These are phyloP conservation scores for Cercospora sp. DNA, from an alignment of 2,329 filamentous ascomycete species.

Conservation along the genomic window DNA sequence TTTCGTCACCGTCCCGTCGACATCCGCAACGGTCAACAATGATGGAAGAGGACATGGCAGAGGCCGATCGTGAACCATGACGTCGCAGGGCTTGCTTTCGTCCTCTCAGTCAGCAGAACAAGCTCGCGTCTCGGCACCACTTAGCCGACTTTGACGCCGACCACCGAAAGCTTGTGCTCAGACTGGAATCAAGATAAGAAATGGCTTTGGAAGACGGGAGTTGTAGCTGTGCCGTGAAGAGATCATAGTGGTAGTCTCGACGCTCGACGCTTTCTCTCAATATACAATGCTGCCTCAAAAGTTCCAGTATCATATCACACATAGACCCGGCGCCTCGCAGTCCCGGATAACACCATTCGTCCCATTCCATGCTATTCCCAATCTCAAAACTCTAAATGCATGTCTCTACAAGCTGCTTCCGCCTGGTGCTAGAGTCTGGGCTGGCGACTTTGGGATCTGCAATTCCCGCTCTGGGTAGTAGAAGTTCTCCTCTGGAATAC, in stretches of 20 bases:
- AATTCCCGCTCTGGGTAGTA: slow-evolving; percentile 56
- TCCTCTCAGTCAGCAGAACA: not conserved
- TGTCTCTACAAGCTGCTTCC: slow-evolving; percentile 19
- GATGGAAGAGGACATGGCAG: not conserved
- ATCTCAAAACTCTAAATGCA: slow-evolving; percentile 3
- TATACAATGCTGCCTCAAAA: slow-evolving; percentile 21
- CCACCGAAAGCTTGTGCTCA: slow-evolving; percentile 4
- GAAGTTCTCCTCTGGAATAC: slow-evolving; percentile 89
- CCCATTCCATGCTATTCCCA: slow-evolving; percentile 9
- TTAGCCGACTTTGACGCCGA: slow-evolving; percentile 1
- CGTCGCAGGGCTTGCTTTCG: not conserved
- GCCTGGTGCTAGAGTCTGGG: slow-evolving; percentile 30
- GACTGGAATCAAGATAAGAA: not conserved
- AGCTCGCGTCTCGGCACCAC: not conserved
- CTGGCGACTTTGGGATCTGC: slow-evolving; percentile 34
- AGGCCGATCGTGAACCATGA: slow-evolving; percentile 1
- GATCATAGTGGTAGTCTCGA: not conserved
- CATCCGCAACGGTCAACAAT: not conserved
- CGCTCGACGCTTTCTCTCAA: slow-evolving; percentile 10
- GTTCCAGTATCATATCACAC: slow-evolving; percentile 15
- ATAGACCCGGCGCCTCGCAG: slow-evolving; percentile 17
- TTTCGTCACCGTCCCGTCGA: slow-evolving; percentile 11
- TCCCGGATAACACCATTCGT: slow-evolving; percentile 11
- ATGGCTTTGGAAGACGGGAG: not conserved
- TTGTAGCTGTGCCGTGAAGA: not conserved